Evolutionary conservation across 257 asterid species (phyloP).

Genomic region (Thymus quinquecostatus): DNA sequence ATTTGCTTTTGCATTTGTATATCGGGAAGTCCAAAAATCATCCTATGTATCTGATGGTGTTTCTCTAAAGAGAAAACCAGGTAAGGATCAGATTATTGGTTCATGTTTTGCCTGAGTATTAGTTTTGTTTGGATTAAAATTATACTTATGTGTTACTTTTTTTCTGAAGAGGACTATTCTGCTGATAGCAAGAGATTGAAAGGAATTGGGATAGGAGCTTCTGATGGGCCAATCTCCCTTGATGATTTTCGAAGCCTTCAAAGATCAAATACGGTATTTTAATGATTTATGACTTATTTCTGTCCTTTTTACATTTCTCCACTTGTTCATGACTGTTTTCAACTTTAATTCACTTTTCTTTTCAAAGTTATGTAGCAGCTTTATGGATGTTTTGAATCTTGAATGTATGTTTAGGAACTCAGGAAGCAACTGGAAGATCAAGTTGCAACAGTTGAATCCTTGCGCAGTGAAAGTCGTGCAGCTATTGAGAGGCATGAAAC

Average conservation of each 20-base stretch:
- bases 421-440: slow-evolving; percentile 86
- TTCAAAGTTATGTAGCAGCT: neutral
- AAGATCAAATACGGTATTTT: slow-evolving; percentile 79
- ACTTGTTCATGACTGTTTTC: slow-evolving; percentile 23
- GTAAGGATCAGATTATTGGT: slow-evolving; percentile 40
- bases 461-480: slow-evolving; percentile 70
- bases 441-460: slow-evolving; percentile 62
- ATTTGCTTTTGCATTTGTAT: slow-evolving; percentile 87
- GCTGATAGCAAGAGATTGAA: slow-evolving; percentile 78
- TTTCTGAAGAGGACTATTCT: slow-evolving; percentile 62
- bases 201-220: slow-evolving; percentile 95
- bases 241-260: slow-evolving; percentile 96
- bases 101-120: slow-evolving; percentile 12
- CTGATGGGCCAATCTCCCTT: slow-evolving; percentile 92
- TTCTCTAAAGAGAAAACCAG: slow-evolving; percentile 83
- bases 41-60: slow-evolving; percentile 45
- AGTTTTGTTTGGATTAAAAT: neutral
- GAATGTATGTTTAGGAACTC: slow-evolving; percentile 66
- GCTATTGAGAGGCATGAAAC: slow-evolving; percentile 65
- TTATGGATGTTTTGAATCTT: slow-evolving; percentile 16
- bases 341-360: neutral
- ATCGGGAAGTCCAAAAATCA: slow-evolving; percentile 67
- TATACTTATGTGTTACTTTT: neutral
- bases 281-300: slow-evolving; percentile 16
- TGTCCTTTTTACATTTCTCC: slow-evolving; percentile 14